Evolutionary conservation across 768 basidiomycete species (phyloP).

Genomic region (Collybia sordida): DNA sequence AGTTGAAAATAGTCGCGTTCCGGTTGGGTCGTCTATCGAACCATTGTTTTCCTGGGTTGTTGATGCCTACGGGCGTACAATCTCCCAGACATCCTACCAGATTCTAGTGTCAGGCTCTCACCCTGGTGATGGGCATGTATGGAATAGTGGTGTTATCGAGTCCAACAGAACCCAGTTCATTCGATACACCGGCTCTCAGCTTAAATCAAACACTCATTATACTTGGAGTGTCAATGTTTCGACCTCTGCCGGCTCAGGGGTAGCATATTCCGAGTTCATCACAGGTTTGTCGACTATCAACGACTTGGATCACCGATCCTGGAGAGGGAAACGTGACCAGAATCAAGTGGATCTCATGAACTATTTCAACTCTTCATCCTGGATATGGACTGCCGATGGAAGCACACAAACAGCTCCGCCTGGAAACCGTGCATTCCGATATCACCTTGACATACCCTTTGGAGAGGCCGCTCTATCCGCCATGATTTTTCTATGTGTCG

Average conservation of each 20-base stretch:
- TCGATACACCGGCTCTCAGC: conserved; percentile 22
- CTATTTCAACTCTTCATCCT: conserved; percentile 18
- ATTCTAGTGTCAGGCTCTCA: conserved; percentile 17
- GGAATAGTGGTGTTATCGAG: conserved; percentile 21
- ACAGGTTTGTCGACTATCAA: neutral
- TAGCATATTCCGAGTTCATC: conserved; percentile 22
- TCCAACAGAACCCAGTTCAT: conserved; percentile 21
- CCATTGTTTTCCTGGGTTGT: conserved; percentile 28
- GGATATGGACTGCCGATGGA: conserved; percentile 29
- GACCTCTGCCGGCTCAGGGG: conserved; percentile 15
- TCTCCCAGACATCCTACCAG: conserved; percentile 22
- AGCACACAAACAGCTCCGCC: conserved; percentile 15
- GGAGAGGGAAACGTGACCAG: conserved; percentile 3
- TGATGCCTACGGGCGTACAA: conserved; percentile 11
- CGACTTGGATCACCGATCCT: neutral
- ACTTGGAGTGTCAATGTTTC: conserved; percentile 24
- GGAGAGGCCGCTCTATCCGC: neutral
- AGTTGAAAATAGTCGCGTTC: no score
- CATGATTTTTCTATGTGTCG: neutral
- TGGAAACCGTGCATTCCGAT: conserved; percentile 26
- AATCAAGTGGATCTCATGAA: conserved; percentile 11
- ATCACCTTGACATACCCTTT: conserved; percentile 1
- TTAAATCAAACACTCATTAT: conserved; percentile 22
- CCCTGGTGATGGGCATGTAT: conserved; percentile 17
- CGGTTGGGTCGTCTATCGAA: no score